A percentile compares a stretch with the other conserved stretches of the same genome.
These are phyloP conservation scores for Cetradonia linearis DNA, from an alignment of 495 filamentous ascomycete genomes.

Conservation along the genomic window DNA sequence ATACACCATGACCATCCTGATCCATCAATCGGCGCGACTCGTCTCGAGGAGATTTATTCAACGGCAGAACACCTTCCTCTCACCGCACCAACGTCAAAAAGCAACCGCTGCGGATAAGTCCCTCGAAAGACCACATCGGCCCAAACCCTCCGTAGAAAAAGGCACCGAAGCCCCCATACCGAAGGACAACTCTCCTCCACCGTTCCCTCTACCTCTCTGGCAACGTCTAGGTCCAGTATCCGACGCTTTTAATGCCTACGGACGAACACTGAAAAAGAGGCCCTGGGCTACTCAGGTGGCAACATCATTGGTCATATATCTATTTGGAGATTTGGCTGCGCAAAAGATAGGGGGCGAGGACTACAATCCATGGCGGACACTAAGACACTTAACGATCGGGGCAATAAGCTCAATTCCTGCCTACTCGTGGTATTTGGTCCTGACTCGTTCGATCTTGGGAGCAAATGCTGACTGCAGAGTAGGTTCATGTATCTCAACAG, in stretches of 20 bases:
- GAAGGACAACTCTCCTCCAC: not conserved
- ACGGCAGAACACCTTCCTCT: constrained; percentile 6
- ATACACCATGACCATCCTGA: not conserved
- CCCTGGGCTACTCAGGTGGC: constrained; percentile 71
- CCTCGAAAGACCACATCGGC: constrained; percentile 1
- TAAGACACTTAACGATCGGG: constrained; percentile 64
- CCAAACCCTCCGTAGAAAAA: not conserved
- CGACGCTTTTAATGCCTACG: constrained; percentile 58
- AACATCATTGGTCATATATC: constrained; percentile 67
- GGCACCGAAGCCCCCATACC: not conserved
- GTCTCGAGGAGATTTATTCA: constrained; percentile 3
- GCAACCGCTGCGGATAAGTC: constrained; percentile 9
- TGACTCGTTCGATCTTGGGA: not conserved
- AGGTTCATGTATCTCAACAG: constrained; percentile 76
- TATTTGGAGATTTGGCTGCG: constrained; percentile 69
- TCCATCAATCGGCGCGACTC: constrained; percentile 7
- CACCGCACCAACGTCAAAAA: constrained; percentile 8
- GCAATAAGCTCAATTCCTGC: constrained; percentile 59
- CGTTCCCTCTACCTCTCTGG: constrained; percentile 13
- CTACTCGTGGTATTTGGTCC: constrained; percentile 57
- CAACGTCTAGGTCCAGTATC: constrained; percentile 38
- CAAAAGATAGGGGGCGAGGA: constrained; percentile 46
- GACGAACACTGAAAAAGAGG: constrained; percentile 52
- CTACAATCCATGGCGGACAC: constrained; percentile 62
- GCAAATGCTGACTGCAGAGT: not conserved